phyloP scores from a whole-genome alignment of 352 stramenopile genomes.

The Pythium sukuiense region DNA sequence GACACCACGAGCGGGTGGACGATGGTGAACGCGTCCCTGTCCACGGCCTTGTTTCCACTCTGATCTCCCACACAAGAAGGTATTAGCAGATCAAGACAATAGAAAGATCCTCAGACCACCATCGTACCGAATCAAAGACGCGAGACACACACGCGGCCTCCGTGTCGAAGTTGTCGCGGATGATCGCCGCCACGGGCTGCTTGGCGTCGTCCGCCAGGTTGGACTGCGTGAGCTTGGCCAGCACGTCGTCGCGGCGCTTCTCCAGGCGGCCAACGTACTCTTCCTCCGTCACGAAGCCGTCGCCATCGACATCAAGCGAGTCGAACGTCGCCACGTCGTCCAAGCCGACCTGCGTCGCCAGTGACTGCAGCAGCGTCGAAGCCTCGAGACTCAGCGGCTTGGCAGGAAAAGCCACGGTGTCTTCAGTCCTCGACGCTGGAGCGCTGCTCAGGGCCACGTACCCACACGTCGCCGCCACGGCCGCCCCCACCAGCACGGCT shows the following conservation, averaged over 20 bases:
- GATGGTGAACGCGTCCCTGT: constrained; percentile 21
- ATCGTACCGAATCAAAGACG: constrained; percentile 18
- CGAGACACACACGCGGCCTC: constrained; percentile 16
- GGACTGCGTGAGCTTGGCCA: constrained; percentile 19
- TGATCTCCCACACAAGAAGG: neutral
- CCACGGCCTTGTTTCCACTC: constrained; percentile 11
- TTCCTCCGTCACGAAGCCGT: constrained; percentile 24
- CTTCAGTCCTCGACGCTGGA: neutral
- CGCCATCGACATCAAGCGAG: constrained; percentile 14
- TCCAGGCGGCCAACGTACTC: constrained; percentile 19
- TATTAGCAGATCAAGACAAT: neutral
- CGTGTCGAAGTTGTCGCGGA: constrained; percentile 16
- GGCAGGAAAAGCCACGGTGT: neutral
- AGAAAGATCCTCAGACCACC: too few species aligned
- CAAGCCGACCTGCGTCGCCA: neutral
- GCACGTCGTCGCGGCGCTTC: constrained; percentile 12
- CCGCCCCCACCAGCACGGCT: constrained; percentile 9
- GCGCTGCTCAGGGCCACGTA: constrained; percentile 8
- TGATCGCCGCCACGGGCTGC: constrained; percentile 12
- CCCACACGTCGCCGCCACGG: constrained; percentile 9
- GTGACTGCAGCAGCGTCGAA: constrained; percentile 1
- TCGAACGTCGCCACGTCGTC: constrained; percentile 16
- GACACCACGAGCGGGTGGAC: constrained; percentile 23
- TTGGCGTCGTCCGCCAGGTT: constrained; percentile 20
- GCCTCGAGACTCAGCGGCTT: constrained; percentile 6